Evolutionary conservation across 768 basidiomycete species (phyloP), one percentile per base, ranked within the genome.

Genomic region (Suillus americanus): DNA sequence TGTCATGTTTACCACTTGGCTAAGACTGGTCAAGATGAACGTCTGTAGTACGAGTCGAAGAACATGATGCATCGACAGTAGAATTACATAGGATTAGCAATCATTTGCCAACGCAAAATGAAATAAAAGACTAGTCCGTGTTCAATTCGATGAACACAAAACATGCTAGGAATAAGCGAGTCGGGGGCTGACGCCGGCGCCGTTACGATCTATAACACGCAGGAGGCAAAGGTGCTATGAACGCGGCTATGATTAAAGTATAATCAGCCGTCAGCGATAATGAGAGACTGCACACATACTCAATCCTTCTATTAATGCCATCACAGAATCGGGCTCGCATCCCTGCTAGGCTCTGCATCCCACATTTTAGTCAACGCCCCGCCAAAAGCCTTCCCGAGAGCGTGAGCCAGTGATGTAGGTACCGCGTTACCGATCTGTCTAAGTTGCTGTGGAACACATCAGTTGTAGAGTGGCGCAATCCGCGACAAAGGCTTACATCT

Each of bases 341-440:
- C 80, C 37, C 82, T 75, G 64, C 80, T 78, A 3, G 75, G 73
- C 55, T 73, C 69, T 28, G 25, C 57, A 57, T 77, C 77, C 86
- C 85, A 85, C 60, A 73, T 75, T 65, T 79, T 75, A 23, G 84
- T 64, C 45, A 87, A 67, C 0, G 84, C 82, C 57, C 79, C 79
- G 1, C 81, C 78, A 3, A 85, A 70, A 8, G 77, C 75, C 57
- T 74, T 78, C 8, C 88, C 89, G 2, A 92, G 78, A 3, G 89
- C 88, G 12, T 83, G 76, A 5, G 88, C 89, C 28, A 92, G 79
- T 3, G 88, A 87, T 9, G 91, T 81, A 3, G 91, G 89, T 8
- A 92, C 91, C 3, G 90, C 91, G 70, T 93, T 93, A 0, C 91
- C 92, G 53, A 93, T 92, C 67, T 92, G 91, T 57, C 83, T 79